A percentile compares a stretch with the other conserved stretches of the same genome.
Evolutionary conservation across 192 early-diverging fungal species (phyloP).

Genomic region (Coemansia sp.): DNA sequence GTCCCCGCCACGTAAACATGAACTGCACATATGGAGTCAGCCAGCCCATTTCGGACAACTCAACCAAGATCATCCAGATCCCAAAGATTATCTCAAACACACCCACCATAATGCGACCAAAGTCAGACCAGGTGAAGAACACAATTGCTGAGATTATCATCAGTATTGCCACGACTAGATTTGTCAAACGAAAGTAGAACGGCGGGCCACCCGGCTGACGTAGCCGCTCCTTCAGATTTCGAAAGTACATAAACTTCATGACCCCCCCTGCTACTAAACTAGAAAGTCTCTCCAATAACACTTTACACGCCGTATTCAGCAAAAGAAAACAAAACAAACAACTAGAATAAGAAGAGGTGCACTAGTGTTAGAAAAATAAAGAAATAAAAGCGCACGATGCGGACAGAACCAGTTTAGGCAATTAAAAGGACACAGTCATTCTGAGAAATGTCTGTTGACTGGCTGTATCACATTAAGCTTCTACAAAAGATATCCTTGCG

Average conservation of each 20-base stretch:
- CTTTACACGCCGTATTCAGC: conserved; percentile 1
- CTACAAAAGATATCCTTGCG: neutral
- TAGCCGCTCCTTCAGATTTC: conserved; percentile 31
- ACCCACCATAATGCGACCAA: conserved; percentile 50
- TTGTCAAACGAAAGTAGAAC: conserved; percentile 41
- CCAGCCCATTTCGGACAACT: conserved; percentile 40
- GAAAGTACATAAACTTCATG: conserved; percentile 38
- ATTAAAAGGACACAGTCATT: neutral
- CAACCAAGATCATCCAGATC: conserved; percentile 45
- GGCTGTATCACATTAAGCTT: neutral
- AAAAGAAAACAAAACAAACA: neutral
- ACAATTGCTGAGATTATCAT: conserved; percentile 42
- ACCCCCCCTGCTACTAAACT: neutral
- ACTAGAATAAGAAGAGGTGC: neutral
- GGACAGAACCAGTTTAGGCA: neutral
- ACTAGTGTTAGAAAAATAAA: neutral
- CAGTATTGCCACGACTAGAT: conserved; percentile 36
- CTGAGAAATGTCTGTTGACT: neutral
- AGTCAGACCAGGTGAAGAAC: conserved; percentile 45
- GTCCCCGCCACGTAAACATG: conserved; percentile 52
- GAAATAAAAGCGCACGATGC: neutral
- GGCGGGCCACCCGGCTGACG: conserved; percentile 48
- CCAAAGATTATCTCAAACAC: conserved; percentile 45
- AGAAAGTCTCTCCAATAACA: neutral
- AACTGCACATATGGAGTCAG: conserved; percentile 42